Percentiles rank a stretch among this genome's conserved stretches.
These are phyloP conservation scores for Diaporthe australafricana DNA, from an alignment of 2,329 filamentous ascomycete genomes.

Conservation along the genomic window DNA sequence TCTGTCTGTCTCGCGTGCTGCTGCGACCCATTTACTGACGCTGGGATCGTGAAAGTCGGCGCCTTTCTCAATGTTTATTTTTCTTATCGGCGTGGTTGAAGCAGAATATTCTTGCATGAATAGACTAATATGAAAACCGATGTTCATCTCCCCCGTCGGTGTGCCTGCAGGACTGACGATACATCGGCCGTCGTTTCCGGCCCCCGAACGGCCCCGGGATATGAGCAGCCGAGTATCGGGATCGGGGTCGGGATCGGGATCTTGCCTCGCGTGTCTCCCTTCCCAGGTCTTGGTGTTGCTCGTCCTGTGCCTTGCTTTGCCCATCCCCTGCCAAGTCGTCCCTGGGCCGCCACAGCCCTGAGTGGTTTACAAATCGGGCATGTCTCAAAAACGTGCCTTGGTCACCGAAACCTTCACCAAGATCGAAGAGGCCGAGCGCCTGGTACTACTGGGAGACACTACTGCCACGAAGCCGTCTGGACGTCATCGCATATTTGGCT, in stretches of 20 bases:
- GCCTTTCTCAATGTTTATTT: background rate
- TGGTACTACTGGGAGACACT: too few species aligned
- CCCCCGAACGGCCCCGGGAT: background rate
- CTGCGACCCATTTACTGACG: background rate
- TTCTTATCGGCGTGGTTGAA: background rate
- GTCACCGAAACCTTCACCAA: too few species aligned
- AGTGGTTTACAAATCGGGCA: too few species aligned
- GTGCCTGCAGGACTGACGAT: background rate
- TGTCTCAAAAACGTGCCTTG: background rate
- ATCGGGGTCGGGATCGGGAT: too few species aligned
- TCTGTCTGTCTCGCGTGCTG: background rate
- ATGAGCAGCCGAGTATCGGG: background rate
- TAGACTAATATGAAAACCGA: conserved; percentile 14
- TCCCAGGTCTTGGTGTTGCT: too few species aligned
- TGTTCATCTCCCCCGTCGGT: background rate
- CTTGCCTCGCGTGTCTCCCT: background rate
- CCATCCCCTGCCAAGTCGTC: background rate
- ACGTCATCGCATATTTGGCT: background rate
- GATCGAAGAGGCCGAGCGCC: too few species aligned
- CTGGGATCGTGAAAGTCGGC: background rate
- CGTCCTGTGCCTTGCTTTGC: background rate
- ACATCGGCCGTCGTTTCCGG: background rate
- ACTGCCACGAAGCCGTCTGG: too few species aligned
- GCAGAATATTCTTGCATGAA: conserved; percentile 1
- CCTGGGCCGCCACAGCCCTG: too few species aligned